Percentiles rank a stretch among this genome's conserved stretches.
Evolutionary conservation across 805 yeast genomes (phyloP).

Genomic region (Ogataea nonfermentans): DNA sequence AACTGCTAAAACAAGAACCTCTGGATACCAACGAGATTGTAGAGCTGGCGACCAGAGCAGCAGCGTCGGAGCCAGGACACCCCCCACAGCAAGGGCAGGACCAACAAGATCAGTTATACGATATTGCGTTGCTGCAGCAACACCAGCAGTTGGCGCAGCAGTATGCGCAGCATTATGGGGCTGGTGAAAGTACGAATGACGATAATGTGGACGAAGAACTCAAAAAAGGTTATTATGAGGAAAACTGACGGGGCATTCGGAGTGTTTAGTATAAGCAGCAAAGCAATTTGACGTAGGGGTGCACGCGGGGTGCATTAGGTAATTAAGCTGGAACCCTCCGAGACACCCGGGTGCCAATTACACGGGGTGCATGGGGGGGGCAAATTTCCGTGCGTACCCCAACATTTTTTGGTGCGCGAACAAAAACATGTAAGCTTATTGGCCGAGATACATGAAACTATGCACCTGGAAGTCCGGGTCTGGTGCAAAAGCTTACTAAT

Average conservation of each 20-base stretch:
- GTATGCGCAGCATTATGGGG: constrained; percentile 6
- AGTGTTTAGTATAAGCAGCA: no score
- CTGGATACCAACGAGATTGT: constrained; percentile 25
- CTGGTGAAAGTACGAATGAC: constrained; percentile 12
- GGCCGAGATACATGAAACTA: background rate
- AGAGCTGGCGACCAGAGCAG: constrained; percentile 26
- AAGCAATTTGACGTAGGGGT: background rate
- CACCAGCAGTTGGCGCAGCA: constrained; percentile 20
- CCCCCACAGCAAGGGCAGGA: background rate
- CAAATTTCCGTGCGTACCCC: no score
- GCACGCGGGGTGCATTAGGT: constrained; percentile 1
- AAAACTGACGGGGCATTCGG: no score
- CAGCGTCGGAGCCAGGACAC: constrained; percentile 16
- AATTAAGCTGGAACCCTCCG: constrained; percentile 3
- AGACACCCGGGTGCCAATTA: constrained; percentile 3
- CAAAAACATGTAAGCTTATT: background rate
- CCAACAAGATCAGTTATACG: constrained; percentile 20
- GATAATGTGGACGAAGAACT: constrained; percentile 26
- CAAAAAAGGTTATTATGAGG: background rate
- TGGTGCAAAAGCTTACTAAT: background rate
- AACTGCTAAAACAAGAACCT: constrained; percentile 21
- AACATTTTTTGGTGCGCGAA: no score
- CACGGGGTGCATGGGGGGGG: background rate
- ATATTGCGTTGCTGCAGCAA: constrained; percentile 21
- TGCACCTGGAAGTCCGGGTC: background rate